Evolutionary conservation across 169 alveolate genomes (phyloP).

Genomic region (Plasmodium knowlesi): DNA sequence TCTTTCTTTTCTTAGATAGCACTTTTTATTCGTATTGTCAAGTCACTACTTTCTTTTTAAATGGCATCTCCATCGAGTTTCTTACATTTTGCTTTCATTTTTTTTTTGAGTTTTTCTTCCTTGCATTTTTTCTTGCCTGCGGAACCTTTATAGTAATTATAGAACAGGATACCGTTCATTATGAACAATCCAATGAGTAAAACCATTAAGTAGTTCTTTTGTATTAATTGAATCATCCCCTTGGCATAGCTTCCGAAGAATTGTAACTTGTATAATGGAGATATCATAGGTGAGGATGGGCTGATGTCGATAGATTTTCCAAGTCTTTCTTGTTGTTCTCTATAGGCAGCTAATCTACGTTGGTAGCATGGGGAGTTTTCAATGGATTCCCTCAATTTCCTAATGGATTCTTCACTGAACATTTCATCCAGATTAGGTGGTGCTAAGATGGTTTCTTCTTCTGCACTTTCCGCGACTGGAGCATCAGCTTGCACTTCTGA

Average conservation of each 20-base stretch:
- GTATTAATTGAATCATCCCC: neutral
- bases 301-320: neutral
- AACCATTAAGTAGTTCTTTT: neutral
- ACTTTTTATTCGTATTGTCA: neutral
- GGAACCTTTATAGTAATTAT: neutral
- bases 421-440: constrained; percentile 30
- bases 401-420: constrained; percentile 30
- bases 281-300: constrained; percentile 18
- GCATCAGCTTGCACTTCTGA: neutral
- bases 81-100: neutral
- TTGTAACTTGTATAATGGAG: constrained; percentile 33
- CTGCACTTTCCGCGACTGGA: neutral
- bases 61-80: neutral
- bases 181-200: neutral
- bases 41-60: neutral
- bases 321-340: constrained; percentile 1
- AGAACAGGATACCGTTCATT: neutral
- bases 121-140: neutral
- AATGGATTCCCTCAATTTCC: constrained; percentile 7
- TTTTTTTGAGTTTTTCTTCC: neutral
- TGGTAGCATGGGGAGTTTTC: constrained; percentile 21
- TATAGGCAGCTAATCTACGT: constrained; percentile 6
- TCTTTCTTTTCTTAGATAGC: neutral
- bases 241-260: constrained; percentile 12
- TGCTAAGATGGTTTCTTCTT: neutral